These are phyloP conservation scores for Xylaria venustula DNA, from an alignment of 495 filamentous ascomycete genomes.

Conservation along the genomic window DNA sequence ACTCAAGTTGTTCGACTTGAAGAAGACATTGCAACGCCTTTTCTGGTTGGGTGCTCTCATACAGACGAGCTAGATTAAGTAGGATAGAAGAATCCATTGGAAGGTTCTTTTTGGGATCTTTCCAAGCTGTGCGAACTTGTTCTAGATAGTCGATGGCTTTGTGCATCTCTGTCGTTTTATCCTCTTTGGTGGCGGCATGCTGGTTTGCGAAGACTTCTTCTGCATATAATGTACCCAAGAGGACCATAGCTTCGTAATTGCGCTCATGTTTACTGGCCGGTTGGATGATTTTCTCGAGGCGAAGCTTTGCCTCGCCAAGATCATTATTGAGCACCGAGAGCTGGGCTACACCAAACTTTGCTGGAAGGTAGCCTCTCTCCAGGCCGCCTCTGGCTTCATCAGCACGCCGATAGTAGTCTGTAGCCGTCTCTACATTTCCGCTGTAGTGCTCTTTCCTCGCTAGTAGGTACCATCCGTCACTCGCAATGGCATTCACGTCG, in stretches of 20 bases:
- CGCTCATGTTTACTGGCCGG: constrained; percentile 56
- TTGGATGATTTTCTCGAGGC: constrained; percentile 89
- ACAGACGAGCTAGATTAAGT: constrained; percentile 86
- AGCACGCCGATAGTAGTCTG: constrained; percentile 80
- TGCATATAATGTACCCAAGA: constrained; percentile 85
- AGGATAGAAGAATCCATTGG: constrained; percentile 82
- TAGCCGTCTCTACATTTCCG: constrained; percentile 64
- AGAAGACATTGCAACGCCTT: constrained; percentile 87
- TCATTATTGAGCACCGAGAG: constrained; percentile 81
- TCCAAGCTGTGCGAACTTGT: constrained; percentile 83
- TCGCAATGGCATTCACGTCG: constrained; percentile 91
- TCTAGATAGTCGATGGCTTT: constrained; percentile 84
- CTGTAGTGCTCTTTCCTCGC: constrained; percentile 82
- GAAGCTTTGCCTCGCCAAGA: constrained; percentile 86
- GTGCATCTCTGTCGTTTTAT: constrained; percentile 76
- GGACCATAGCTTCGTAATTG: constrained; percentile 84
- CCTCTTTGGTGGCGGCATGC: constrained; percentile 70
- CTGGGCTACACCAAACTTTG: constrained; percentile 90
- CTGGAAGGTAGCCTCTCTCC: constrained; percentile 84
- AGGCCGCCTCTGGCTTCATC: constrained; percentile 85
- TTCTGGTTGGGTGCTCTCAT: constrained; percentile 80
- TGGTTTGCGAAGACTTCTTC: constrained; percentile 88
- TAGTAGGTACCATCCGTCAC: constrained; percentile 94
- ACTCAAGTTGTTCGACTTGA: constrained; percentile 83
- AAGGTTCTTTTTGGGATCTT: constrained; percentile 76